Base-by-base conservation (phyloP, 495 filamentous ascomycete species). In the Podospora pseudopauciseta region DNA sequence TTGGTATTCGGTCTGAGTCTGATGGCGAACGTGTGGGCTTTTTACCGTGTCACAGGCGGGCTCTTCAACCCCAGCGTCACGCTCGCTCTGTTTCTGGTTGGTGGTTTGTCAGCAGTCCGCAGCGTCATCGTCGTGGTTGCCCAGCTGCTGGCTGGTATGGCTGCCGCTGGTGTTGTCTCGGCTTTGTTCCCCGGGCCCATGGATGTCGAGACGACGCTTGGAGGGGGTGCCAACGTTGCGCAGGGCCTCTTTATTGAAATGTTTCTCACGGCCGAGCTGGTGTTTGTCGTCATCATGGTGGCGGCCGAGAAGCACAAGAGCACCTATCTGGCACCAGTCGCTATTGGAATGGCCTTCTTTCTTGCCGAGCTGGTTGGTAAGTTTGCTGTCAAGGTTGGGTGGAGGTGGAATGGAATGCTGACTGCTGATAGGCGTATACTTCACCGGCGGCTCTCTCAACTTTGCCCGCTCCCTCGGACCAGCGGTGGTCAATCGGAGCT, bases 11-110 rank as follows among this genome's bases (percentile, higher is more conserved):
- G 91, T 0, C 86, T 93, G 72, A 87, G 89, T 11, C 81, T 96
- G 65, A 86, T 86, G 11, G 90, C 91, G 74, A 95, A 94, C 72
- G 91, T 90, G 1, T 96, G 90, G 92, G 86, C 91, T 0, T 96
- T 94, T 81, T 95, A 90, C 77, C 86, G 91, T 11, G 86, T 95
- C 39, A 89, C 85, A 3, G 92, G 92, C 9, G 92, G 91, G 11
- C 76, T 93, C 11, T 96, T 95, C 77, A 95, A 96, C 72, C 93
- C 93, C 0, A 90, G 88, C 54, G 90, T 87, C 5, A 87, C 87
- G 2, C 73, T 90, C 11, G 86, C 81, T 1, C 77, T 90, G 71
- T 79, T 83, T 63, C 74, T 89, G 0, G 82, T 89, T 30, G 87
- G 86, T 15, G 86, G 86, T 9, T 76, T 90, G 32, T 70, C 77